Conservation (phyloP, 208 protist genomes). For the Leishmania gerbilli region DNA sequence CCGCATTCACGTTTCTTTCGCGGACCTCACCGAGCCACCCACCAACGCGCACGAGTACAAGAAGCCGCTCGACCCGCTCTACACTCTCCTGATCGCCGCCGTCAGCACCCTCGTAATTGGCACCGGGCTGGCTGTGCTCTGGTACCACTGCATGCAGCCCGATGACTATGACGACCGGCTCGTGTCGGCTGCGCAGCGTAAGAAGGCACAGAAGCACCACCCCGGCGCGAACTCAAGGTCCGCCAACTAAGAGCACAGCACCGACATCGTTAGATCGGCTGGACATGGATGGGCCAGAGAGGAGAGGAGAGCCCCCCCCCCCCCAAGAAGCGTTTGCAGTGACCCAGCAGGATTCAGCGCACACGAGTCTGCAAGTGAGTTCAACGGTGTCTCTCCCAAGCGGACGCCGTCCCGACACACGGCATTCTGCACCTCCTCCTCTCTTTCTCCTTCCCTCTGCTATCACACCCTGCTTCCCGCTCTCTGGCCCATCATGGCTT, state of each 20-base stretch:
- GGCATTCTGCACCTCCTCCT: background rate
- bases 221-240: background rate
- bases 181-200: conserved; percentile 29
- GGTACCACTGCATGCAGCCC: conserved; percentile 37
- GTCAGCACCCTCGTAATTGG: conserved; percentile 21
- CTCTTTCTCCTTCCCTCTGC: background rate
- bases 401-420: background rate
- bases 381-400: background rate
- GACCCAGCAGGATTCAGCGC: background rate
- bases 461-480: background rate
- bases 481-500: background rate
- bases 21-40: conserved; percentile 26
- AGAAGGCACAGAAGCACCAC: conserved; percentile 4
- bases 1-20: conserved; percentile 50
- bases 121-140: conserved; percentile 33
- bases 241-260: background rate
- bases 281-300: background rate
- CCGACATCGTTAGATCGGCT: background rate
- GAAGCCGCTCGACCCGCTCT: conserved; percentile 34
- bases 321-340: background rate
- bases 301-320: background rate
- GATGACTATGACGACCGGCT: conserved; percentile 38
- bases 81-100: conserved; percentile 38
- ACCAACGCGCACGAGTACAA: conserved; percentile 27
- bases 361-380: background rate